Conservation (phyloP, 331 rosid genomes). For the Pyracantha coccinea region DNA sequence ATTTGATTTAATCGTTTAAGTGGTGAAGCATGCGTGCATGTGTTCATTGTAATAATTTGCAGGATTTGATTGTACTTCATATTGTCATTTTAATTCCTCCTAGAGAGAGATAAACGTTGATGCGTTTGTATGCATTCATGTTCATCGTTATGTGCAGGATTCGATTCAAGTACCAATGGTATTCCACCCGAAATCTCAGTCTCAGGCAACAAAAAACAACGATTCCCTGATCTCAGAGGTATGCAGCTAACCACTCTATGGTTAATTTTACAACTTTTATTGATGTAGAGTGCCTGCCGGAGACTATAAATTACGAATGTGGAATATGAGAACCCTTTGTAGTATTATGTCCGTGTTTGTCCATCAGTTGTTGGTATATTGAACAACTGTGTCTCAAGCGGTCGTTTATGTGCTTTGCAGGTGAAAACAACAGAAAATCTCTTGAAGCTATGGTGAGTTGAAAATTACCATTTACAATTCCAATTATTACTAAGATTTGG, state of each 20-base stretch:
- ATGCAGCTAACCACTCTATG: not conserved
- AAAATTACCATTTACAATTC: not conserved
- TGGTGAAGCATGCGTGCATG: too few species aligned
- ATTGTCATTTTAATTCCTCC: too few species aligned
- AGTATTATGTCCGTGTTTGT: too few species aligned
- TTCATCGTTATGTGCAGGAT: slow-evolving; percentile 15
- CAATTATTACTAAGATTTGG: too few species aligned
- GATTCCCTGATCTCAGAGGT: slow-evolving; percentile 62
- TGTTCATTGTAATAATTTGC: too few species aligned
- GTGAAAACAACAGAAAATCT: slow-evolving; percentile 62
- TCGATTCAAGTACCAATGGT: slow-evolving; percentile 33
- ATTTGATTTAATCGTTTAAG: too few species aligned
- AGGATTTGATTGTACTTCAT: too few species aligned
- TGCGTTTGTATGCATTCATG: not conserved
- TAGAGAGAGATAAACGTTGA: too few species aligned
- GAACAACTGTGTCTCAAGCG: not conserved
- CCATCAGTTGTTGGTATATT: not conserved
- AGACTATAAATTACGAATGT: too few species aligned
- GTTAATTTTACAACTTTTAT: not conserved
- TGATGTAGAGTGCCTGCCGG: too few species aligned
- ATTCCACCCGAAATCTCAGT: slow-evolving; percentile 28
- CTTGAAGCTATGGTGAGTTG: slow-evolving; percentile 78
- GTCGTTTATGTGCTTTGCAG: slow-evolving; percentile 29
- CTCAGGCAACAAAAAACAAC: slow-evolving; percentile 28
- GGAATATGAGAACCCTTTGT: too few species aligned